Evolutionary conservation across 1,284 basidiomycete genomes (phyloP).

Genomic region (Coniferiporia sulphurascens): DNA sequence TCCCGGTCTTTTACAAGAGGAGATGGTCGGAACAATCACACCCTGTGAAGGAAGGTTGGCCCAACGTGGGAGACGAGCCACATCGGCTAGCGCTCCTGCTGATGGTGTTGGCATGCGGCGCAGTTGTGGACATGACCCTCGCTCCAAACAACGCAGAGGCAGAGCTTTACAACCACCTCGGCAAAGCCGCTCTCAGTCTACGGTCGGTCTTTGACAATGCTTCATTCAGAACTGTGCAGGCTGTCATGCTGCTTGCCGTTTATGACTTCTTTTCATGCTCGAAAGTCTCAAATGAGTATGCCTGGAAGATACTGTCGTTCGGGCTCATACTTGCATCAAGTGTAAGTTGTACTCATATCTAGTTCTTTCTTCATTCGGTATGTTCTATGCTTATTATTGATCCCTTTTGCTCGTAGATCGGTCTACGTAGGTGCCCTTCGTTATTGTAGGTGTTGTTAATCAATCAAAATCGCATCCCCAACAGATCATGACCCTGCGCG

Average conservation of each 20-base stretch:
- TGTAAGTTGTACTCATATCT: slow-evolving; percentile 35
- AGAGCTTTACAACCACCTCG: slow-evolving; percentile 48
- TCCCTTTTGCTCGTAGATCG: slow-evolving; percentile 39
- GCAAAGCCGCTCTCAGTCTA: slow-evolving; percentile 55
- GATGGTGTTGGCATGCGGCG: slow-evolving; percentile 53
- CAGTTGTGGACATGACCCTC: slow-evolving; percentile 45
- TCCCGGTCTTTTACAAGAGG: slow-evolving; percentile 11
- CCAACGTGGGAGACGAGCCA: neutral
- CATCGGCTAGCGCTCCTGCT: slow-evolving; percentile 55
- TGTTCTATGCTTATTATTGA: slow-evolving; percentile 15
- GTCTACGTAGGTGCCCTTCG: slow-evolving; percentile 46
- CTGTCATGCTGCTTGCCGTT: slow-evolving; percentile 59
- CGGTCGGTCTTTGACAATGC: slow-evolving; percentile 65
- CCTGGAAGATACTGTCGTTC: slow-evolving; percentile 57
- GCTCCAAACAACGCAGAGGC: slow-evolving; percentile 36
- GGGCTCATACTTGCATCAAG: slow-evolving; percentile 61
- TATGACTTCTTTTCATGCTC: slow-evolving; percentile 53
- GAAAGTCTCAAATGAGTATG: slow-evolving; percentile 54
- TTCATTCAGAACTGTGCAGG: slow-evolving; percentile 62
- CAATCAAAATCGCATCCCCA: neutral
- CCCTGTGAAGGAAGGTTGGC: neutral
- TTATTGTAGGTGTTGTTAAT: neutral
- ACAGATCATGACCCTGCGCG: slow-evolving; percentile 27
- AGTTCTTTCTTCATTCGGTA: slow-evolving; percentile 14
- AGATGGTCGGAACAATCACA: neutral